Base-by-base conservation (phyloP, 352 stramenopile species). In the Phytophthora fragariaefolia region DNA sequence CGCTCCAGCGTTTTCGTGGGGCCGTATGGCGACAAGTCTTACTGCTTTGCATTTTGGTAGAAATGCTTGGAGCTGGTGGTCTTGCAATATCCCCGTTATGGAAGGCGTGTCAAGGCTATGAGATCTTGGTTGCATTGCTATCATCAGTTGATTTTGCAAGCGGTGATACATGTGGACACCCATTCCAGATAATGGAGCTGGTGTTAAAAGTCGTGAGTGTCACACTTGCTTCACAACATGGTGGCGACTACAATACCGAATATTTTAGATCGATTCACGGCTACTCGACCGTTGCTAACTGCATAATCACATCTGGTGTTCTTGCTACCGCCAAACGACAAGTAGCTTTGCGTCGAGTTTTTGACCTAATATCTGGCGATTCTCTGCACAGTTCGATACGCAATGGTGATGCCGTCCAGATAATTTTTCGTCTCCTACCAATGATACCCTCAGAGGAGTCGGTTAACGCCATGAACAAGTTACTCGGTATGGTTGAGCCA, bases 71-170 rank as follows among this genome's bases (percentile, higher is more conserved):
- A 49, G 57, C 45, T 23, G 81, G 79, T 18, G 65, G 66, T 4
- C 38, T 46, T 10, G 70, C 80, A 30, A 67, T 86, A 46, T 83
- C 73, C 60, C 34, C 60, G 12, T 64, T 80, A 6, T 91, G 82
- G 82, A 74, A 65, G 32, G 68, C 36, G 0, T 89, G 79, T 9
- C 82, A 91, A 50, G 85, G 81, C 7, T 74, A 88, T 32, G 82
- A 90, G 56, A 85, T 82, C 4, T 43, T 93, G 9, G 57, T 91
- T 24, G 76, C 85, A 10, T 38, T 91, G 7, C 30, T 93, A 18
- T 92, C 83, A 4, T 87, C 85, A 2, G 53, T 91, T 24, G 69
- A 84, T 10, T 32, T 76, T 13, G 20, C 71, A 38, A 53, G 72
- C 4, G 59, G 61, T 38, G 71, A 80, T 6, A 60, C 66, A 5